Conservation (phyloP, 1,284 basidiomycete genomes). For the Ceratobasidium sp. region DNA sequence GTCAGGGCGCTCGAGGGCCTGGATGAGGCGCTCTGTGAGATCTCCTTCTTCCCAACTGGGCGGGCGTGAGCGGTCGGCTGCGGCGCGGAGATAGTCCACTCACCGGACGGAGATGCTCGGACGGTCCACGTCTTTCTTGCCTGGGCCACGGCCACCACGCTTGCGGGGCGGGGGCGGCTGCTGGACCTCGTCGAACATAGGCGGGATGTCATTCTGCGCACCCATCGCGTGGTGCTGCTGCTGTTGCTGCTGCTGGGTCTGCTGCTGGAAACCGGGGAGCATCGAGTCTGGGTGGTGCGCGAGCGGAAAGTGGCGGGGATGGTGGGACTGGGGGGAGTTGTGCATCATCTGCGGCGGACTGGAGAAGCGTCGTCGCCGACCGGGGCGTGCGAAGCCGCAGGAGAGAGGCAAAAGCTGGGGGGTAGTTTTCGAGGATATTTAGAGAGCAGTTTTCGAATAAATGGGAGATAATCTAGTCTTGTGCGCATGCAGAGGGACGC, state of each 20-base stretch:
- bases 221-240: constrained; percentile 6
- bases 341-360: constrained; percentile 40
- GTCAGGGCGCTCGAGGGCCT: constrained; percentile 44
- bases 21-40: constrained; percentile 46
- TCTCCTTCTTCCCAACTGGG: constrained; percentile 47
- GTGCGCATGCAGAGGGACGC: constrained; percentile 15
- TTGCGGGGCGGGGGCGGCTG: constrained; percentile 26
- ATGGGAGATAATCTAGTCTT: constrained; percentile 2
- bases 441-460: background rate
- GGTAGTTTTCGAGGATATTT: constrained; percentile 3
- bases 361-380: constrained; percentile 39
- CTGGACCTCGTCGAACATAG: constrained; percentile 25
- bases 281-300: constrained; percentile 27
- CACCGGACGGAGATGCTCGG: constrained; percentile 46
- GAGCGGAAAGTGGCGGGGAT: constrained; percentile 15
- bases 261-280: constrained; percentile 29
- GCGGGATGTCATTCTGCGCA: constrained; percentile 6
- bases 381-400: constrained; percentile 38
- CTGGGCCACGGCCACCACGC: constrained; percentile 46
- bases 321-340: constrained; percentile 38
- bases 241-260: constrained; percentile 21
- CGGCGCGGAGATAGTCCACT: background rate
- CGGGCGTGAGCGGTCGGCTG: background rate
- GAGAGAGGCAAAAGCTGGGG: constrained; percentile 20
- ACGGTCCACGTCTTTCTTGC: constrained; percentile 46